Base-by-base conservation (phyloP, 257 asterid genomes). In the Vinca minor region DNA sequence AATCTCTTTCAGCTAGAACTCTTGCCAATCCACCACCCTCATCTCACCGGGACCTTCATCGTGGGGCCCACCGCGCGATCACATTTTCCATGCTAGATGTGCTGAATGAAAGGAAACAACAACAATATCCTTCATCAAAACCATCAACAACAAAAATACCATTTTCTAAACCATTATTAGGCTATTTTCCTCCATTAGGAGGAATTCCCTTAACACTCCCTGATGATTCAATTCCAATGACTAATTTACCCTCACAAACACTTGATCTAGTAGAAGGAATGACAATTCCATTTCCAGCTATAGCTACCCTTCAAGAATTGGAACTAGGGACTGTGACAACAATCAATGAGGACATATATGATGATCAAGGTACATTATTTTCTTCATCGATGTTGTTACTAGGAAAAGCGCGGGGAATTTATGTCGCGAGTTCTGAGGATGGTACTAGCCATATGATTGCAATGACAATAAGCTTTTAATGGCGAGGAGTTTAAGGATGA, bases 391-490 rank as follows among this genome's bases (percentile, higher is more conserved):
- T n/a, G 2, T 73, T 67, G 38, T 79, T 84, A 25, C 67, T 78
- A 28, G 96, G 96, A 15, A 86, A 83, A 78, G 93, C 88, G 4
- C 80, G 84, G 69, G 93, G 96, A 15, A 79, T 84, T 17, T 86
- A 84, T 64, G 88, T 89, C 21, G 88, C 87, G 4, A 81, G 93
- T 74, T 88, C 95, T 0, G 93, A 76, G 0, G 87, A 86, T 13
- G 88, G 92, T 34, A 75, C 78, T 35, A 81, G 83, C 20, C 88
- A 81, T 74, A 82, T 86, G 89, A 86, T 86, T 88, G 90, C 91
- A 1, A 77, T 88, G 55, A 86, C 92, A 8, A 79, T 87, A 3
- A 77, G n/a, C 72, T 78, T 82, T 89, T 80, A 81, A 74, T 32
- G 79, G 85, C 15, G 83, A 85, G 34, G 83, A 83, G 31, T 78